Evolutionary conservation across 2,329 filamentous ascomycete species (phyloP), one percentile per base, ranked within the genome.

Genomic region (Talaromyces sp.): DNA sequence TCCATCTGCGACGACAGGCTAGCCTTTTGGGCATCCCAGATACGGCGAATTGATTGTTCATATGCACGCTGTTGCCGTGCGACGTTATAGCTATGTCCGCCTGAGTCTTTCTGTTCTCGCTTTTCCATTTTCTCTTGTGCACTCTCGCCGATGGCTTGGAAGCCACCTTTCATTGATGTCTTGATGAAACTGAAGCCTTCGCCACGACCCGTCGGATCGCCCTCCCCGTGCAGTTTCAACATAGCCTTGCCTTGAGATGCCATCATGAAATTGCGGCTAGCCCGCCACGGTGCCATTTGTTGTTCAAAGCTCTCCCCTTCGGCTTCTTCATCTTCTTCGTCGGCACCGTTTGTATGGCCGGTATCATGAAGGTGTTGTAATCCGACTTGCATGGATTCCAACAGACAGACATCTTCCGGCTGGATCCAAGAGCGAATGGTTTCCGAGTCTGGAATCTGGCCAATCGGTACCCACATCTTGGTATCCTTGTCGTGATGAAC

Each of bases 101-200:
- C 92, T 67, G 83, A 80, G 62, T 88, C 85, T 67, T 86, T 87
- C 63, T 82, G 77, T 66, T 81, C 80, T 70, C 95, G 93, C 16
- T 90, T 90, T 72, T 93, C 91, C 66, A 95, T 86, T 73, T 93
- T 91, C 65, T 93, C 90, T 70, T 92, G 90, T 65, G 93, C 91
- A 71, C 91, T 93, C 74, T 96, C 92, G 21, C 92, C 92, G 28
- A 96, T 85, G 21, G 92, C 89, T 72, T 93, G 91, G 76, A 97
- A 99, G 0, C 95, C 95, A 65, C 95, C 95, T 77, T 99, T 99
- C 95, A 99, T 99, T 0, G 92, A 96, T 0, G 93, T 97, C 72
- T 95, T 92, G 75, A 99, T 93, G 75, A 99, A 97, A 73, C 91
- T 97, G 80, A 98, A 96, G 2, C 91, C 95, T 64, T 97, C 87